Evolutionary conservation across 805 yeast genomes (phyloP).

Genomic region (Kluyveromyces nonfermentans): DNA sequence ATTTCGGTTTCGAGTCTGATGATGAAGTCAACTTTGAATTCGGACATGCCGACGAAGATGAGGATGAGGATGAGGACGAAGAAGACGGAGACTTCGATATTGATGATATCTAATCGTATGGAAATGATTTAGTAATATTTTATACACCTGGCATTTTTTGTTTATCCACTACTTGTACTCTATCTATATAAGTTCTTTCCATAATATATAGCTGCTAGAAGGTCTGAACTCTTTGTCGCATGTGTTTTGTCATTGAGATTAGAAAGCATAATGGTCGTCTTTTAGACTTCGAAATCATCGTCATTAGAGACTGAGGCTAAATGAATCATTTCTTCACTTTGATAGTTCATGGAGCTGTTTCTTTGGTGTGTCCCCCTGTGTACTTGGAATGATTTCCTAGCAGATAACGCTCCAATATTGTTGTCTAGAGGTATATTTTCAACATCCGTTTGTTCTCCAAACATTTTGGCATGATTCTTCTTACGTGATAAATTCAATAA

Average conservation of each 20-base stretch:
- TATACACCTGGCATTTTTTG: conserved; percentile 1
- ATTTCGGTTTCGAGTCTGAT: conserved; percentile 92
- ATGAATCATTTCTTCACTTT: conserved; percentile 10
- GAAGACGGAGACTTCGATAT: conserved; percentile 62
- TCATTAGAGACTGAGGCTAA: conserved; percentile 5
- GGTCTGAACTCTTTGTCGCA: not conserved
- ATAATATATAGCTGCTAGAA: not conserved
- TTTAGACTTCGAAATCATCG: conserved; percentile 6
- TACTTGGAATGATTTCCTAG: conserved; percentile 67
- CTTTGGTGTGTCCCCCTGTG: conserved; percentile 30
- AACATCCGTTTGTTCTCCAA: conserved; percentile 41
- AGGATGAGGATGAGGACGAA: conserved; percentile 51
- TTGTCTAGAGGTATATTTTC: conserved; percentile 76
- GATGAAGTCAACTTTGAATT: conserved; percentile 98
- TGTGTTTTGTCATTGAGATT: not conserved
- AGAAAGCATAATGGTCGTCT: not conserved
- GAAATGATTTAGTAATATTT: not conserved
- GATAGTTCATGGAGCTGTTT: conserved; percentile 6
- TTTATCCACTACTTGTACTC: not conserved
- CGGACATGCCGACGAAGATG: conserved; percentile 83
- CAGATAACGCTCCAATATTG: conserved; percentile 68
- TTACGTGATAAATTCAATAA: conserved; percentile 69
- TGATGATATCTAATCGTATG: conserved; percentile 67
- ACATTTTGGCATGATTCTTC: conserved; percentile 39
- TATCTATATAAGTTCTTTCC: not conserved